A percentile compares a stretch with the other conserved stretches of the same genome.
Evolutionary conservation across 768 basidiomycete genomes (phyloP).

Genomic region (Macrolepiota dolichaula): DNA sequence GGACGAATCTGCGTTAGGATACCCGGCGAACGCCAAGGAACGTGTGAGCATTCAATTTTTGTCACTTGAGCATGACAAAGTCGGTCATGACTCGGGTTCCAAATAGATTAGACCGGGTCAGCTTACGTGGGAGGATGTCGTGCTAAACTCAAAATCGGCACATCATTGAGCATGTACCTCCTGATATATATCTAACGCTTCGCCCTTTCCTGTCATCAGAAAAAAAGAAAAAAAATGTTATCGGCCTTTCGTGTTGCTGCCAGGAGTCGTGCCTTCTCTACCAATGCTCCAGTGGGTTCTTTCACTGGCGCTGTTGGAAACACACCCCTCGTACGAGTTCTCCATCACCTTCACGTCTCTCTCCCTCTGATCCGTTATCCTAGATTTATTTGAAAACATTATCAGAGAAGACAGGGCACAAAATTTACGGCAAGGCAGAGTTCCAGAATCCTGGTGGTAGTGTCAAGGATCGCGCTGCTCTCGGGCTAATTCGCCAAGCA

Average conservation of each 20-base stretch:
- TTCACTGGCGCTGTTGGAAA: constrained; percentile 90
- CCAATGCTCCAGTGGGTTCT: constrained; percentile 55
- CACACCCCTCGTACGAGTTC: constrained; percentile 74
- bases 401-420: constrained; percentile 78
- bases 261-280: constrained; percentile 31
- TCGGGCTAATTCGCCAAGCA: constrained; percentile 83
- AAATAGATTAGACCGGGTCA: background rate
- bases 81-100: background rate
- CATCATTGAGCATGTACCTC: background rate
- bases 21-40: background rate
- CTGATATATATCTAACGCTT: background rate
- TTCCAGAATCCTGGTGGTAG: constrained; percentile 98
- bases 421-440: constrained; percentile 94
- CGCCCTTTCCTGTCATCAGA: background rate
- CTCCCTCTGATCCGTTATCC: constrained; percentile 2
- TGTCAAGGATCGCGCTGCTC: constrained; percentile 95
- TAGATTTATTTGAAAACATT: constrained; percentile 82
- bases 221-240: constrained; percentile 23
- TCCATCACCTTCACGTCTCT: background rate
- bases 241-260: constrained; percentile 26
- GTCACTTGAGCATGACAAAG: background rate
- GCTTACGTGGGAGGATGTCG: constrained; percentile 6
- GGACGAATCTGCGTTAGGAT: background rate
- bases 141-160: background rate
- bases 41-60: background rate